Conservation (phyloP, 2,329 filamentous ascomycete species). For the Fusarium sp. region DNA sequence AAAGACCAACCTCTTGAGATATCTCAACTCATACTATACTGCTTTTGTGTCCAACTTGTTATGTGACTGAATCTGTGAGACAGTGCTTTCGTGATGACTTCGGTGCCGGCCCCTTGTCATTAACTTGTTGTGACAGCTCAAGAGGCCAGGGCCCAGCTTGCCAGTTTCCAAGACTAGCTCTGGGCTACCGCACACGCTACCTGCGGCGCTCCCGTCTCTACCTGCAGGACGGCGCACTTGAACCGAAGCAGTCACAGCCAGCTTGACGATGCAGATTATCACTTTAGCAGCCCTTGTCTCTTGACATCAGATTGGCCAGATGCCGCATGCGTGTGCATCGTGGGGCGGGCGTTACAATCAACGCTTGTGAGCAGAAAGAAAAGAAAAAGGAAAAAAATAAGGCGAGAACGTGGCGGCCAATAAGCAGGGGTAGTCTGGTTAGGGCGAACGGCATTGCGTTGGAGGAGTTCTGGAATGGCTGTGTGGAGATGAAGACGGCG, state of each 20-base stretch:
- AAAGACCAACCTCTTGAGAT: conserved; percentile 32
- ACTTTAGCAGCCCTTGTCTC: conserved; percentile 19
- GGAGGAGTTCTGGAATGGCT: conserved; percentile 28
- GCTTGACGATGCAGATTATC: conserved; percentile 12
- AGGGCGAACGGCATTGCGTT: conserved; percentile 49
- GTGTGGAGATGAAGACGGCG: conserved; percentile 28
- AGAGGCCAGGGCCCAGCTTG: background rate
- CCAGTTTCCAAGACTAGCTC: background rate
- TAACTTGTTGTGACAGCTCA: conserved; percentile 11
- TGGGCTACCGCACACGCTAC: conserved; percentile 12
- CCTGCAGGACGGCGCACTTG: conserved; percentile 8
- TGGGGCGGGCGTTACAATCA: conserved; percentile 31
- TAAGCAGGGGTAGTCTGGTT: conserved; percentile 20
- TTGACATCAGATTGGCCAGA: conserved; percentile 24
- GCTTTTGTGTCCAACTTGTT: background rate
- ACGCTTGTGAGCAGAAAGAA: conserved; percentile 18
- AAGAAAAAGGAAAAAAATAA: conserved; percentile 34
- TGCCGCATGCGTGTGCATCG: conserved; percentile 8
- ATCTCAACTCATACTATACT: conserved; percentile 21
- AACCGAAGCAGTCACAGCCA: conserved; percentile 13
- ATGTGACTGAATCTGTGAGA: background rate
- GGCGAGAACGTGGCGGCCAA: conserved; percentile 43
- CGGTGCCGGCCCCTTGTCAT: background rate
- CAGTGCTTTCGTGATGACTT: background rate
- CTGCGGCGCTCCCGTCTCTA: conserved; percentile 17